phyloP scores from a whole-genome alignment of 2,329 filamentous ascomycete species.

The Paraconiothyrium sp. region DNA sequence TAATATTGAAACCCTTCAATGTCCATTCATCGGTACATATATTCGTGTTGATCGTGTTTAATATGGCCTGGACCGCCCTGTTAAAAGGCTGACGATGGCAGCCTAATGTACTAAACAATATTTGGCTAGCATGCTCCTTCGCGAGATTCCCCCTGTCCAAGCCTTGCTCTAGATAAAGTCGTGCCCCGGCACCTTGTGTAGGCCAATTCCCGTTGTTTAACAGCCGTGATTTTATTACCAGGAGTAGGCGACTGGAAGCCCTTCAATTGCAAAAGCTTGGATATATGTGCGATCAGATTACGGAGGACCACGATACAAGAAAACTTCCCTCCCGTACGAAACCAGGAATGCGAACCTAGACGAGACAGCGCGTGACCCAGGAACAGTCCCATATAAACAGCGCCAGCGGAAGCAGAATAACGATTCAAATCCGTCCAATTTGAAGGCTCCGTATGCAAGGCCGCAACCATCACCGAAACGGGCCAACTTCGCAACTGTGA shows the following conservation, averaged over 20 bases:
- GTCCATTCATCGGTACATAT: neutral
- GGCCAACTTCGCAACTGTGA: neutral
- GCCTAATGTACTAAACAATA: slow-evolving; percentile 7
- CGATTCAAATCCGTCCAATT: neutral
- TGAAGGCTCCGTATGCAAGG: neutral
- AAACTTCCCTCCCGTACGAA: neutral
- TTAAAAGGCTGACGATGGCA: neutral
- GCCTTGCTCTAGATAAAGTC: neutral
- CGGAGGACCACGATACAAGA: neutral
- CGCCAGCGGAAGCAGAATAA: neutral
- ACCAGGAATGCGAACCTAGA: neutral
- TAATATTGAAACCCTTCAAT: slow-evolving; percentile 26
- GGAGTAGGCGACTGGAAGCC: neutral
- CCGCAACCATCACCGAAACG: neutral
- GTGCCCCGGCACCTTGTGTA: neutral
- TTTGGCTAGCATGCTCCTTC: slow-evolving; percentile 10
- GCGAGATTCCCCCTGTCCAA: neutral
- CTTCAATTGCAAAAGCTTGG: neutral
- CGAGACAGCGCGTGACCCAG: neutral
- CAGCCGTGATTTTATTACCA: neutral
- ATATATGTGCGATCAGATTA: neutral
- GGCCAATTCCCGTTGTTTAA: neutral
- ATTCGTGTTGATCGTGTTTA: neutral
- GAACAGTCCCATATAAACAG: neutral
- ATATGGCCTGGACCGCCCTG: neutral